These are phyloP conservation scores for Dipteronia sinensis DNA, from an alignment of 345 rosid genomes.

Conservation along the genomic window DNA sequence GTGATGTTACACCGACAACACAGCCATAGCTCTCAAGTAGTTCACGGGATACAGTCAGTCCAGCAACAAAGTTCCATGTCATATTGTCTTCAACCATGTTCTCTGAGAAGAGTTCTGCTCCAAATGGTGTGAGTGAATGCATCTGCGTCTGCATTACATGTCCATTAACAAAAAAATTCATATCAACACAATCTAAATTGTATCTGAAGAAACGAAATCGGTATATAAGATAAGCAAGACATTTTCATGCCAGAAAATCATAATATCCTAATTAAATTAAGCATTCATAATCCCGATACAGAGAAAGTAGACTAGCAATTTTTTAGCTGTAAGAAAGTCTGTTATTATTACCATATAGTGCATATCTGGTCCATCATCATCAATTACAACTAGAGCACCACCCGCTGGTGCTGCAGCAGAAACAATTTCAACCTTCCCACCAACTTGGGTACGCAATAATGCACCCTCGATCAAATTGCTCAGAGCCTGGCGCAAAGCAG, in stretches of 20 bases:
- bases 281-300: not conserved
- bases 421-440: conserved; percentile 74
- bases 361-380: conserved; percentile 96
- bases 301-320: not conserved
- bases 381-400: conserved; percentile 75
- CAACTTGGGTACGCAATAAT: conserved; percentile 75
- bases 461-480: conserved; percentile 98
- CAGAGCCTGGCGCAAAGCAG: conserved; percentile 85
- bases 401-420: conserved; percentile 82
- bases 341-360: conserved; percentile 71
- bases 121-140: conserved; percentile 86
- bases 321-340: not conserved
- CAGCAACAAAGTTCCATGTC: conserved; percentile 97
- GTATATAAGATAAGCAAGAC: not conserved
- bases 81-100: conserved; percentile 95
- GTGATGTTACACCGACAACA: conserved; percentile 80
- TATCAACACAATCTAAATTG: conserved; percentile 2
- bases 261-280: not conserved
- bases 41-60: conserved; percentile 86
- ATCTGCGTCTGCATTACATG: conserved; percentile 73
- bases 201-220: not conserved
- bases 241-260: not conserved
- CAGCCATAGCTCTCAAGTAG: conserved; percentile 90
- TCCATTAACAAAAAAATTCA: conserved; percentile 1
- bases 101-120: conserved; percentile 62